phyloP scores from a whole-genome alignment of 1,284 basidiomycete genomes.

The Puccinia sorghi region DNA sequence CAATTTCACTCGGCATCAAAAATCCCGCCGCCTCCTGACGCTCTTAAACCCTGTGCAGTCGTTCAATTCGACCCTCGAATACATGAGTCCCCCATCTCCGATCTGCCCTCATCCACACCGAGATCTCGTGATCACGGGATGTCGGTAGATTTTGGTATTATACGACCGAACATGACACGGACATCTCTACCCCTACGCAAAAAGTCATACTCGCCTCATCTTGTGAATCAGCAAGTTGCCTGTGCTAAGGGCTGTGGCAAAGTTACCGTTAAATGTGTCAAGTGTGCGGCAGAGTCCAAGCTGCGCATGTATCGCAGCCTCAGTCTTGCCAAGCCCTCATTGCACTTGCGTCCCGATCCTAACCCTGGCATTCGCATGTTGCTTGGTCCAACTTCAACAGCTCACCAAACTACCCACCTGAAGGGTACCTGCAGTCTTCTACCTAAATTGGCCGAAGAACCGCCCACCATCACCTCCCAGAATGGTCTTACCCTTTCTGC shows the following conservation, averaged over 20 bases:
- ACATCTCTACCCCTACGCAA: constrained; percentile 38
- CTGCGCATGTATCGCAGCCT: constrained; percentile 39
- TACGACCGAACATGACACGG: constrained; percentile 1
- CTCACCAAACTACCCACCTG: background rate
- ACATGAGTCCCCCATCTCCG: background rate
- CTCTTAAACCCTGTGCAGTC: background rate
- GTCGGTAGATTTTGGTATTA: constrained; percentile 36
- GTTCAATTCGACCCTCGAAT: background rate
- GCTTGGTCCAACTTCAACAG: background rate
- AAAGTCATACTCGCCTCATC: constrained; percentile 23
- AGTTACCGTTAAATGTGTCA: constrained; percentile 45
- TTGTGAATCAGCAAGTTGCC: constrained; percentile 33
- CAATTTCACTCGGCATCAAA: constrained; percentile 10
- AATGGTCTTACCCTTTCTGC: background rate
- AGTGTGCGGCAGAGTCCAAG: constrained; percentile 35
- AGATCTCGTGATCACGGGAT: constrained; percentile 35
- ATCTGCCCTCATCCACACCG: background rate
- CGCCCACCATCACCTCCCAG: background rate
- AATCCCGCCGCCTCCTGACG: background rate
- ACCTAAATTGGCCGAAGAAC: background rate
- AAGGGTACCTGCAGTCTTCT: background rate
- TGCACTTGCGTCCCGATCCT: background rate
- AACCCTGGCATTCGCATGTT: background rate
- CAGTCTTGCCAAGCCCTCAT: constrained; percentile 21
- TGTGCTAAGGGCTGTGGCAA: constrained; percentile 45